A percentile compares a stretch with the other conserved stretches of the same genome.
Evolutionary conservation across 1,284 basidiomycete species (phyloP).

Genomic region (Ustilago vetiveriae): DNA sequence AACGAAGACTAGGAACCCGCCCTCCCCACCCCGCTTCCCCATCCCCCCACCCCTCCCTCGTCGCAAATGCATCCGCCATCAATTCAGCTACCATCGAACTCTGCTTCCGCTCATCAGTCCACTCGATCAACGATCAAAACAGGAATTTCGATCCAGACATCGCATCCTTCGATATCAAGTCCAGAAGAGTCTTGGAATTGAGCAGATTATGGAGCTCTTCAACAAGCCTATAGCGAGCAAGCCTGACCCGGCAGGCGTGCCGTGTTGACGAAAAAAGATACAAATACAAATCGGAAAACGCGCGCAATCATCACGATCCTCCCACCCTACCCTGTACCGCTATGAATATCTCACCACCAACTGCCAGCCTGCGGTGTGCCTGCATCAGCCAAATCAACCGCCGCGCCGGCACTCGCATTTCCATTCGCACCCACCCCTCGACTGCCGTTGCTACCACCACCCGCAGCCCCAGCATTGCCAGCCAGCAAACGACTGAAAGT

Average conservation of each 20-base stretch:
- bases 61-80: too few relatives aligned
- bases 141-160: conserved; percentile 26
- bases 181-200: conserved; percentile 12
- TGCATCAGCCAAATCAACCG: conserved; percentile 22
- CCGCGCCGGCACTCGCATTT: background rate
- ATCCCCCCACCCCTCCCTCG: too few relatives aligned
- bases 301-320: too few relatives aligned
- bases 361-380: conserved; percentile 38
- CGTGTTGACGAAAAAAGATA: background rate
- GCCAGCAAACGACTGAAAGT: too few relatives aligned
- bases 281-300: too few relatives aligned
- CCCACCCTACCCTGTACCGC: too few relatives aligned
- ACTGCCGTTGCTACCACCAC: background rate
- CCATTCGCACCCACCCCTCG: too few relatives aligned
- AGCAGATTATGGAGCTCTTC: background rate
- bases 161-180: conserved; percentile 20
- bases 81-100: conserved; percentile 6
- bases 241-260: too few relatives aligned
- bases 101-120: conserved; percentile 14
- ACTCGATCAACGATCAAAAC: background rate
- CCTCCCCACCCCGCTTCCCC: too few relatives aligned
- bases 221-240: too few relatives aligned
- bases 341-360: conserved; percentile 46
- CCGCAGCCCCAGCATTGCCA: too few relatives aligned
- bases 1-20: background rate